phyloP scores from a whole-genome alignment of 345 rosid genomes.

The Excoecaria cochinchinensis region DNA sequence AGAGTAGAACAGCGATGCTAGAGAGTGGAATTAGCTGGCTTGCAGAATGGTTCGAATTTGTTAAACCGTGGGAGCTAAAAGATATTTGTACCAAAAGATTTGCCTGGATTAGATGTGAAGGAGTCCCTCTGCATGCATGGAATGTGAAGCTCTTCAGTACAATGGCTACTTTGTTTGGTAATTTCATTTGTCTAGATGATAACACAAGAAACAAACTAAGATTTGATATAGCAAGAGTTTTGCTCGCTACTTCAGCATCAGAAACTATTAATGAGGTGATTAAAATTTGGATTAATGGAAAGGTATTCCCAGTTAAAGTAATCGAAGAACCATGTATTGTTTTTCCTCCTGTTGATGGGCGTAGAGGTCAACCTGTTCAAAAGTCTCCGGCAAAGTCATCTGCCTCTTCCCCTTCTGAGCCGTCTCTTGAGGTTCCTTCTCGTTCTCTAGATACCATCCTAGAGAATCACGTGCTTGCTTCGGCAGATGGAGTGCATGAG shows the following conservation, averaged over 20 bases:
- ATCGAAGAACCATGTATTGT: background rate
- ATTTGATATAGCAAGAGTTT: background rate
- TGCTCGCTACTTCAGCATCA: background rate
- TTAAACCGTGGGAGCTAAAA: background rate
- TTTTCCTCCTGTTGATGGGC: too few species aligned
- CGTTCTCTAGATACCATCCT: too few species aligned
- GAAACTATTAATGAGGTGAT: background rate
- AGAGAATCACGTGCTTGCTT: fast-evolving
- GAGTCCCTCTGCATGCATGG: background rate
- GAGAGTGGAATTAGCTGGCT: background rate
- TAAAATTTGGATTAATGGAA: background rate
- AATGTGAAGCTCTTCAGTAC: background rate
- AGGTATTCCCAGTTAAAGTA: background rate
- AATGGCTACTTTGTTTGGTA: background rate
- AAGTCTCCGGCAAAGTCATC: too few species aligned
- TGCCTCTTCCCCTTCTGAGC: too few species aligned
- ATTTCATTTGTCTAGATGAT: background rate
- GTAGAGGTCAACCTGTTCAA: too few species aligned
- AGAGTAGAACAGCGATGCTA: background rate
- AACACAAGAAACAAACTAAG: background rate
- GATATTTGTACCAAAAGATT: background rate
- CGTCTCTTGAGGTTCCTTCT: too few species aligned
- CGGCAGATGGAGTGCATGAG: too few species aligned
- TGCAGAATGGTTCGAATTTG: background rate
- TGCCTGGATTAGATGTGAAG: background rate